Evolutionary conservation across 169 alveolate species (phyloP).

Genomic region (Babesia bovis): DNA sequence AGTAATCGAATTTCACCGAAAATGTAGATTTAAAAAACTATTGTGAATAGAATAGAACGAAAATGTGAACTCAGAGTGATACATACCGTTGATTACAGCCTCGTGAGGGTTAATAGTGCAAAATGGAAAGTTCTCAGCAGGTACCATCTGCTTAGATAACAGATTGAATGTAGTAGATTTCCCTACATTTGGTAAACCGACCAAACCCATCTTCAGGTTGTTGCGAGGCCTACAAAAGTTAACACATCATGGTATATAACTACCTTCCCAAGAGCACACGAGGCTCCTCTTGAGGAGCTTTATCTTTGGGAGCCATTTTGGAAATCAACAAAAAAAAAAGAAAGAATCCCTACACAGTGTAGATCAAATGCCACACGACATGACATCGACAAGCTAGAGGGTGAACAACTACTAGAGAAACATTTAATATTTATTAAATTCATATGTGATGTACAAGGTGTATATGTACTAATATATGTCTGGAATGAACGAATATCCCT

Average conservation of each 20-base stretch:
- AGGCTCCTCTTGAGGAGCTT: conserved; percentile 47
- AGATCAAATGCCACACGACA: too few relatives aligned
- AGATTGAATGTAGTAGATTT: conserved; percentile 96
- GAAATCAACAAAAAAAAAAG: neutral
- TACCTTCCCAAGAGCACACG: conserved; percentile 65
- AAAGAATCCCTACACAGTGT: neutral
- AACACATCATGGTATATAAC: neutral
- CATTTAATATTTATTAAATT: too few relatives aligned
- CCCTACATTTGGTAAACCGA: conserved; percentile 98
- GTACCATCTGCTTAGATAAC: conserved; percentile 90
- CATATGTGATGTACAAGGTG: too few relatives aligned
- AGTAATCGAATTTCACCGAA: neutral
- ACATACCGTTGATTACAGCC: conserved; percentile 89
- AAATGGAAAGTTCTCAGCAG: conserved; percentile 98
- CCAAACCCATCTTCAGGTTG: conserved; percentile 96
- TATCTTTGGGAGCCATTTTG: conserved; percentile 65
- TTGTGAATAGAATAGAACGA: too few relatives aligned
- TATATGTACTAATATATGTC: too few relatives aligned
- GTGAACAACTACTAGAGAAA: too few relatives aligned
- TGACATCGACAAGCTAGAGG: too few relatives aligned
- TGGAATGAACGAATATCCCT: too few relatives aligned
- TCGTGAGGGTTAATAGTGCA: conserved; percentile 93
- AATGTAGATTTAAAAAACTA: neutral
- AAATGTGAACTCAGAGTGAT: too few relatives aligned
- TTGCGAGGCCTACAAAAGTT: conserved; percentile 79